Percentiles rank a stretch among this genome's conserved stretches.
These are phyloP conservation scores for Eucalyptus cladocalyx DNA, from an alignment of 345 rosid species.

Conservation along the genomic window DNA sequence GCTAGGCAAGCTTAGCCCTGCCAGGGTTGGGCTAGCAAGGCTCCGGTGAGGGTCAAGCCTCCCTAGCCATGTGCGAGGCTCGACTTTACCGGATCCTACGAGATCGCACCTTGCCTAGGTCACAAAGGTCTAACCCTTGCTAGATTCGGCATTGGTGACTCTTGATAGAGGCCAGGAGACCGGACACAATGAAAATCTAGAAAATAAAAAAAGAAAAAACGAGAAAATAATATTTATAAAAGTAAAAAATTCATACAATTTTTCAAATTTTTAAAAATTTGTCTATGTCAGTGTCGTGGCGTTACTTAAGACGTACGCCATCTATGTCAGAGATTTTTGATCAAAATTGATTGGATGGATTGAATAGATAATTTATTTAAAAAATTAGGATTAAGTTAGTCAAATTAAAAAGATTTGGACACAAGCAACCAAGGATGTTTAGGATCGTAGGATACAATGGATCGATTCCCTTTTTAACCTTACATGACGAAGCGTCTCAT, in stretches of 20 bases:
- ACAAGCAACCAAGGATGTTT: neutral
- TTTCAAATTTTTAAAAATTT: too few relatives aligned
- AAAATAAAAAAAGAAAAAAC: too few relatives aligned
- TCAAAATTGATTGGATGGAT: too few relatives aligned
- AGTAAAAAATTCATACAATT: too few relatives aligned
- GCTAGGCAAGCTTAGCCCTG: neutral
- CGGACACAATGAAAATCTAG: too few relatives aligned
- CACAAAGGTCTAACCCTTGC: neutral
- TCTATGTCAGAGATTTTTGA: accelerated
- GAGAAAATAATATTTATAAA: too few relatives aligned
- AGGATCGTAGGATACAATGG: neutral
- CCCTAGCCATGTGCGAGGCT: neutral
- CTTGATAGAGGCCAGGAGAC: accelerated
- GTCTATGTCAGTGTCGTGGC: accelerated
- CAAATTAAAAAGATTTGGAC: neutral
- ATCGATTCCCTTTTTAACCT: neutral
- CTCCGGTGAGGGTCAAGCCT: too few relatives aligned
- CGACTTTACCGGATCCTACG: accelerated
- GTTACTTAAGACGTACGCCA: accelerated
- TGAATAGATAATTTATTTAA: too few relatives aligned
- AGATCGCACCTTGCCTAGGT: neutral
- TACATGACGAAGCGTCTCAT: neutral
- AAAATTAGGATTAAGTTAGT: too few relatives aligned
- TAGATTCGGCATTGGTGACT: neutral
- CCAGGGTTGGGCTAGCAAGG: neutral